A percentile compares a stretch with the other conserved stretches of the same genome.
phyloP scores from a whole-genome alignment of 768 basidiomycete species.

The Omphalotus guepiniiformis region DNA sequence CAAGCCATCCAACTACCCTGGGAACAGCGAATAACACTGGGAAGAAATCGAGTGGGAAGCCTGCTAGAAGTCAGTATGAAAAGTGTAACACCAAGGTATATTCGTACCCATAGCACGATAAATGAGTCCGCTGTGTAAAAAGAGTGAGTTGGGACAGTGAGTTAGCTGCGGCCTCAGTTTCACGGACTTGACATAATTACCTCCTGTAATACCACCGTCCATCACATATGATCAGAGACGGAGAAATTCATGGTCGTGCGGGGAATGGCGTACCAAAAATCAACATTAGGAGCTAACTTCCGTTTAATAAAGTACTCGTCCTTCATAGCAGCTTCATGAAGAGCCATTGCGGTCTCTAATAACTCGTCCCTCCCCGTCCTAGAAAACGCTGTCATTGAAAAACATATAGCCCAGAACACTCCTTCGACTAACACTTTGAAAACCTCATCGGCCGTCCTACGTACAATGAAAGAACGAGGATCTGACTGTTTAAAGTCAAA shows the following conservation, averaged over 20 bases:
- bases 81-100: constrained; percentile 2
- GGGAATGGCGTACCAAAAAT: constrained; percentile 65
- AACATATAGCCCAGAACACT: neutral
- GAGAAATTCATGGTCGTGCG: constrained; percentile 5
- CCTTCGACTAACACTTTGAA: constrained; percentile 67
- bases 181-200: constrained; percentile 27
- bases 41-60: constrained; percentile 93
- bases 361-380: constrained; percentile 85
- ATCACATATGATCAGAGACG: constrained; percentile 11
- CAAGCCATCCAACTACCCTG: constrained; percentile 89
- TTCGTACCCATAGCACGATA: constrained; percentile 85
- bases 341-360: constrained; percentile 82
- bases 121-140: constrained; percentile 63
- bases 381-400: constrained; percentile 2
- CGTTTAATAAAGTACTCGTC: constrained; percentile 87
- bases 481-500: constrained; percentile 57
- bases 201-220: constrained; percentile 57
- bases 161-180: constrained; percentile 2
- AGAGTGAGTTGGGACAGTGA: too few species aligned
- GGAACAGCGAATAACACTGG: constrained; percentile 92
- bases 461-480: constrained; percentile 86
- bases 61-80: constrained; percentile 29
- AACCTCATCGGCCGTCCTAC: constrained; percentile 88
- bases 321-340: constrained; percentile 85
- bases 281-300: constrained; percentile 84